A percentile compares a stretch with the other conserved stretches of the same genome.
These are phyloP conservation scores for Lasiosphaeriaceae sp. DNA, from an alignment of 495 filamentous ascomycete genomes.

Conservation along the genomic window DNA sequence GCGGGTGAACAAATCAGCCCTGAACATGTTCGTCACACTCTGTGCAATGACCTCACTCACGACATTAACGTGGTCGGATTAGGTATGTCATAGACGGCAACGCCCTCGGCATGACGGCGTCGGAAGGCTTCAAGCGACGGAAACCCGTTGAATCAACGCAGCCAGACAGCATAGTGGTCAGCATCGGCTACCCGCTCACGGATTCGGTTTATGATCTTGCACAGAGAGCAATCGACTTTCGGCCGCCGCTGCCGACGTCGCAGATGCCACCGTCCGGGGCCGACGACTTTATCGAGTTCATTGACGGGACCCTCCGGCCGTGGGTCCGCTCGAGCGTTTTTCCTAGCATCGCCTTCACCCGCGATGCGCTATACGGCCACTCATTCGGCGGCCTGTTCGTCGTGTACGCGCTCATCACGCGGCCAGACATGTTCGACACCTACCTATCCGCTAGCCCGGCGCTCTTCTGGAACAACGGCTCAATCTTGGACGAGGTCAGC, in stretches of 20 bases:
- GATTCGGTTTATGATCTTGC: slow-evolving; percentile 13
- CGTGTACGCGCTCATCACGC: slow-evolving; percentile 6
- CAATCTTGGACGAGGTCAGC: slow-evolving; percentile 8
- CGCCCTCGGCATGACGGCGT: slow-evolving; percentile 16
- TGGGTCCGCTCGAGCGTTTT: slow-evolving; percentile 14
- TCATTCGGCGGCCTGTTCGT: slow-evolving; percentile 15
- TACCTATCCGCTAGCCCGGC: slow-evolving; percentile 13
- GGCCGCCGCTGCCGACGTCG: slow-evolving; percentile 2
- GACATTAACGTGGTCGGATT: too few species aligned
- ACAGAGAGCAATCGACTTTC: slow-evolving; percentile 14
- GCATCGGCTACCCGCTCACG: slow-evolving; percentile 20
- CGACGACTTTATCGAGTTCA: slow-evolving; percentile 14
- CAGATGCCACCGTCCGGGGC: slow-evolving; percentile 6
- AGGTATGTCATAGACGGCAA: slow-evolving; percentile 20
- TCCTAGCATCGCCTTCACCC: slow-evolving; percentile 8
- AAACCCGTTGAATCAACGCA: slow-evolving; percentile 12
- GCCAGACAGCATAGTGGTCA: slow-evolving; percentile 15
- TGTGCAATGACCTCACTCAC: too few species aligned
- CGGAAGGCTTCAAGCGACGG: slow-evolving; percentile 16
- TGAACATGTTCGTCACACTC: neutral
- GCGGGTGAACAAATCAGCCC: slow-evolving; percentile 11
- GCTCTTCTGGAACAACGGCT: slow-evolving; percentile 9
- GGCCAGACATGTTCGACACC: slow-evolving; percentile 13
- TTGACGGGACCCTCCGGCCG: slow-evolving; percentile 9
- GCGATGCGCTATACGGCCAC: slow-evolving; percentile 16